Evolutionary conservation across 495 filamentous ascomycete species (phyloP).

Genomic region (Xylaria castorea): DNA sequence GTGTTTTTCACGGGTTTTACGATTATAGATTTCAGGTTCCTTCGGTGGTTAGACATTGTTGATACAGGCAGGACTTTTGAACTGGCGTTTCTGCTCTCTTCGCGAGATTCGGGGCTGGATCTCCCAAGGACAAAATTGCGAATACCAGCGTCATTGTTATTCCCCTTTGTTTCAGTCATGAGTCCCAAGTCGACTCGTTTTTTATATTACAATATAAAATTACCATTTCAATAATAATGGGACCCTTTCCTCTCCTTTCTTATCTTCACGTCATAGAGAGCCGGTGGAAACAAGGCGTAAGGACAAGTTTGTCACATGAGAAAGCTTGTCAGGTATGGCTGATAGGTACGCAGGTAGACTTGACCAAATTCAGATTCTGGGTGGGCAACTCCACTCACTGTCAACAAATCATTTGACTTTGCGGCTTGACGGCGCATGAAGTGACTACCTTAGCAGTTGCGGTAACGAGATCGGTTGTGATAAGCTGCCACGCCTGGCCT

Average conservation of each 20-base stretch:
- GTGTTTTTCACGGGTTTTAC: constrained; percentile 35
- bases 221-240: neutral
- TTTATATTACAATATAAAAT: constrained; percentile 11
- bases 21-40: constrained; percentile 45
- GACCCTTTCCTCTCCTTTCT: neutral
- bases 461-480: constrained; percentile 7
- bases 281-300: neutral
- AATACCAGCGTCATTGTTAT: constrained; percentile 19
- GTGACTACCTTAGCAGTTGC: neutral
- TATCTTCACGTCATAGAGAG: constrained; percentile 8
- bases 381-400: constrained; percentile 19
- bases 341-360: neutral
- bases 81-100: constrained; percentile 24
- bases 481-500: constrained; percentile 3
- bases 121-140: constrained; percentile 26
- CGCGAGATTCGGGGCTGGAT: constrained; percentile 20
- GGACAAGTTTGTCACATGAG: constrained; percentile 4
- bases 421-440: neutral
- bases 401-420: constrained; percentile 14
- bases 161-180: constrained; percentile 17
- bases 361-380: constrained; percentile 14
- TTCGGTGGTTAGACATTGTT: constrained; percentile 42
- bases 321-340: neutral
- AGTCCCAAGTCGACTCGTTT: neutral
- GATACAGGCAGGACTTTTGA: constrained; percentile 31